Evolutionary conservation across 2,329 filamentous ascomycete genomes (phyloP).

Genomic region (Lasiodiplodia sp.): DNA sequence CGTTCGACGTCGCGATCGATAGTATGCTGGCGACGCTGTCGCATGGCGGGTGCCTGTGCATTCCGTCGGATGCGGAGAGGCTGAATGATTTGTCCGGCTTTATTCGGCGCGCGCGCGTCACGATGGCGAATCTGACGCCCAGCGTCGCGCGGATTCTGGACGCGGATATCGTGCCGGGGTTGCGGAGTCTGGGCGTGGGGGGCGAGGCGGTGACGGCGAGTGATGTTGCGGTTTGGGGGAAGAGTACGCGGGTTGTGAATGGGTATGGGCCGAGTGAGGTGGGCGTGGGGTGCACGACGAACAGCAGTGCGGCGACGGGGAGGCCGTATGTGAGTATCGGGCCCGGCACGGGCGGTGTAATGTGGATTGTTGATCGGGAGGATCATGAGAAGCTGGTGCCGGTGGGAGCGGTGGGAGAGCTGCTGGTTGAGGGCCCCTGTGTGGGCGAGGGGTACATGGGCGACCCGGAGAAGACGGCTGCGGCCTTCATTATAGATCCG

Average conservation of each 20-base stretch:
- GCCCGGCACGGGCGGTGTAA: conserved; percentile 22
- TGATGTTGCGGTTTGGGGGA: conserved; percentile 52
- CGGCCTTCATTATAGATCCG: conserved; percentile 72
- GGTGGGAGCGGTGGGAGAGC: conserved; percentile 74
- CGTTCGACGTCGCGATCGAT: conserved; percentile 85
- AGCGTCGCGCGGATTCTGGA: conserved; percentile 58
- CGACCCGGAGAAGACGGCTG: conserved; percentile 74
- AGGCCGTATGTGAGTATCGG: conserved; percentile 31
- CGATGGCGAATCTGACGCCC: conserved; percentile 64
- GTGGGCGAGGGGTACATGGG: conserved; percentile 84
- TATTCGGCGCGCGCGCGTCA: conserved; percentile 61
- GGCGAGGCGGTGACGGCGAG: conserved; percentile 52
- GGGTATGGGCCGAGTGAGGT: conserved; percentile 93
- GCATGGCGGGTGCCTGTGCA: conserved; percentile 81
- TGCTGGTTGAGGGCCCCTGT: conserved; percentile 81
- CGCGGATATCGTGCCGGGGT: conserved; percentile 48
- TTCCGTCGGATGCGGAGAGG: conserved; percentile 80
- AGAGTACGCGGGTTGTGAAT: conserved; percentile 81
- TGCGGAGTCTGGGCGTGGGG: conserved; percentile 49
- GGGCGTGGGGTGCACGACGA: conserved; percentile 54
- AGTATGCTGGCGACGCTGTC: conserved; percentile 54
- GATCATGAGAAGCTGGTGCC: conserved; percentile 67
- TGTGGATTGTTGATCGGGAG: conserved; percentile 43
- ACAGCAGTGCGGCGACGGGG: conserved; percentile 29
- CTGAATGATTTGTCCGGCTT: conserved; percentile 55